Evolutionary conservation across 495 filamentous ascomycete species (phyloP), one percentile per base, ranked within the genome.

Genomic region (Lasiosphaeria miniovina): DNA sequence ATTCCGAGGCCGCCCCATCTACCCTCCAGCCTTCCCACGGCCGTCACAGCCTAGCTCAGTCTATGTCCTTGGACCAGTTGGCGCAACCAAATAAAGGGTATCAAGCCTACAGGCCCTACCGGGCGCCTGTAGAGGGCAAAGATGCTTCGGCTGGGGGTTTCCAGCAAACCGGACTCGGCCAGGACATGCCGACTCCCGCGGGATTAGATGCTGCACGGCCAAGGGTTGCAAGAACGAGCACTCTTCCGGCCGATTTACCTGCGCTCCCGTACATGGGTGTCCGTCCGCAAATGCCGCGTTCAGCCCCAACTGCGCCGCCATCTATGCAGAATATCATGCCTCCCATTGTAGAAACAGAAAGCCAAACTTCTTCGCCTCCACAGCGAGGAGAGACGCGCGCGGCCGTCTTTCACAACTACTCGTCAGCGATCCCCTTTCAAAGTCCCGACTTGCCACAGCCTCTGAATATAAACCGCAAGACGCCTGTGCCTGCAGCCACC

Each of bases 21-120:
- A 65, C 70, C 14, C 71, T 78, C 8, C 68, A 71, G 48, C 77
- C 77, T 34, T 70, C 72, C 15, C 64, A 66, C 24, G 66, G 63
- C 9, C 70, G 67, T 15, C 59, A 63, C 36, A 62, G 52, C 0
- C 46, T 55, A 17, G 35, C 54, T 11, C 59, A 64, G 32, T 38
- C 58, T 24, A 33, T 61, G 38, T 55, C 66, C 1, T 50, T 54
- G 11, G 65, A 46, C 24, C 61, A 63, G 14, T 24, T 31, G 14
- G 63, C 57, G 1, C 60, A 60, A 33, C 49, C 63, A 1, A 36
- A 54, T 5, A 59, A 58, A 36, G 40, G 17, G 11, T 62, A 60
- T 36, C 50, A 65, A 31, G 54, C 64, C 9, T 68, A 66, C 24
- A 63, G 59, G 31, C 66, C 68, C 8, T 57, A 58, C 14, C 57